Conservation (phyloP, 2,329 filamentous ascomycete genomes). For the Zymoseptoria pseudotritici region DNA sequence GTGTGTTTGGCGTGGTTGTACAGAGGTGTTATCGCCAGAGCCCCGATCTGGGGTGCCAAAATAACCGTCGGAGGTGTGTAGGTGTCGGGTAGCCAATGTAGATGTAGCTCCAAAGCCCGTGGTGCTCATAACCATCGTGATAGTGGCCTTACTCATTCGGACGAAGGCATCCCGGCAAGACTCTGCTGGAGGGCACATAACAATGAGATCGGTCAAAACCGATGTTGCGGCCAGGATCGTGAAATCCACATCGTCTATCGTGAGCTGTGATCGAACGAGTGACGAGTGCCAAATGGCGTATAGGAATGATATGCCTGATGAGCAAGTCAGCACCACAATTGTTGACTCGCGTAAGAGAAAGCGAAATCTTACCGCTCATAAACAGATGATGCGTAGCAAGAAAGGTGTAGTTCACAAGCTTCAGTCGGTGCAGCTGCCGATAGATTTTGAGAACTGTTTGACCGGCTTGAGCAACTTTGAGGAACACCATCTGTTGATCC, state of each 20-base stretch:
- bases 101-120: conserved; percentile 55
- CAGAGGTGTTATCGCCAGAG: conserved; percentile 1
- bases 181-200: conserved; percentile 91
- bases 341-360: neutral
- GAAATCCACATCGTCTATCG: conserved; percentile 95
- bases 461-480: conserved; percentile 91
- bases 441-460: conserved; percentile 89
- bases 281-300: conserved; percentile 97
- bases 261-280: conserved; percentile 74
- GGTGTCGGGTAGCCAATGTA: conserved; percentile 23
- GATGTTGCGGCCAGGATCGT: conserved; percentile 90
- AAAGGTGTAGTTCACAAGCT: conserved; percentile 92
- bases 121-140: conserved; percentile 86
- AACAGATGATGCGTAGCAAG: conserved; percentile 93
- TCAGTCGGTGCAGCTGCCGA: conserved; percentile 76
- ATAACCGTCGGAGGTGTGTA: conserved; percentile 24
- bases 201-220: conserved; percentile 81
- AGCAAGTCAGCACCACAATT: conserved; percentile 1
- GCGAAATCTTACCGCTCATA: conserved; percentile 65
- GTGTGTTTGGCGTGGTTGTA: conserved; percentile 2
- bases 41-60: conserved; percentile 10
- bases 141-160: conserved; percentile 87
- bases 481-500: conserved; percentile 84
- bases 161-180: conserved; percentile 92
- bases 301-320: conserved; percentile 73